Conservation (phyloP, 2,329 filamentous ascomycete genomes). For the Fusarium globosum region DNA sequence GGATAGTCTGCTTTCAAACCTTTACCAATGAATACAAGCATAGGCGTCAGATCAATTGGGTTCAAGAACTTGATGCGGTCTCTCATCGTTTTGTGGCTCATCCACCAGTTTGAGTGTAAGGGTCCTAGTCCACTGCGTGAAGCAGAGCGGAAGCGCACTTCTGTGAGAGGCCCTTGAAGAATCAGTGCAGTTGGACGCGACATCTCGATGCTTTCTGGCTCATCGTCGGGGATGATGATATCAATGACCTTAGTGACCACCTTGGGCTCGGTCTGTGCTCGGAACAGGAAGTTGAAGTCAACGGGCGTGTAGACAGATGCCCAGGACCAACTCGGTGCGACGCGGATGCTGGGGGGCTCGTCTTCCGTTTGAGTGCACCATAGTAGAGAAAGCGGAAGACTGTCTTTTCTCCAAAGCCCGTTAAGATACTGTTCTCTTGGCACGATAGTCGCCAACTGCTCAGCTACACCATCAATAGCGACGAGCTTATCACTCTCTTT, state of each 20-base stretch:
- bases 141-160: neutral
- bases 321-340: conserved; percentile 13
- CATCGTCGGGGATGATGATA: accelerated
- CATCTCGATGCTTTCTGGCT: neutral
- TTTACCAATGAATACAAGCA: neutral
- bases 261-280: neutral
- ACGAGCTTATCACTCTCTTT: neutral
- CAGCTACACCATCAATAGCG: neutral
- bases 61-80: neutral
- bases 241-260: neutral
- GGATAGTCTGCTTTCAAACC: neutral
- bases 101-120: neutral
- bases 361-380: neutral
- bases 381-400: neutral
- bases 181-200: neutral
- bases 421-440: neutral
- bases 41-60: neutral
- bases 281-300: neutral
- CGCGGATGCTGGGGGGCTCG: accelerated
- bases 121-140: neutral
- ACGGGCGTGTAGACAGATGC: neutral
- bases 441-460: neutral
- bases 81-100: neutral
- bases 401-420: neutral
- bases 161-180: neutral